These are phyloP conservation scores for Scleroderma bovista DNA, from an alignment of 768 basidiomycete genomes.

Conservation along the genomic window DNA sequence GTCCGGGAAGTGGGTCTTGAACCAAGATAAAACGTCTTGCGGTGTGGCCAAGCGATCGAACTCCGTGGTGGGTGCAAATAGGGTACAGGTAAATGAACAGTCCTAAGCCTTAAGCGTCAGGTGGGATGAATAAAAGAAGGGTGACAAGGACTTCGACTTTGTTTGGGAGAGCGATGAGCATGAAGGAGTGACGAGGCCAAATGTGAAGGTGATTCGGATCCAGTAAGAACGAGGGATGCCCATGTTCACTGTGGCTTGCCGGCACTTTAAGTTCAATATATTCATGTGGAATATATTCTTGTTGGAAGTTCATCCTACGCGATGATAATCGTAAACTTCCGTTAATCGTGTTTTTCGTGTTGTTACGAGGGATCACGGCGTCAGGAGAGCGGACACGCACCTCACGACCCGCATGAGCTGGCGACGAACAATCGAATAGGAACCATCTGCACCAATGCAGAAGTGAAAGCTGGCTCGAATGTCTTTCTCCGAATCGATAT, in stretches of 20 bases:
- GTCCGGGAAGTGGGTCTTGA: conserved; percentile 80
- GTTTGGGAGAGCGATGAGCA: conserved; percentile 98
- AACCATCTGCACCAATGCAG: conserved; percentile 91
- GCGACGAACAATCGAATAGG: conserved; percentile 83
- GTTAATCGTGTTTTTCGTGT: conserved; percentile 2
- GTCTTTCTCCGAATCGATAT: conserved; percentile 39
- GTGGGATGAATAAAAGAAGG: conserved; percentile 17
- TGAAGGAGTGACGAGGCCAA: conserved; percentile 98
- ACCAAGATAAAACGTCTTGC: conserved; percentile 64
- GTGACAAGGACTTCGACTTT: conserved; percentile 50
- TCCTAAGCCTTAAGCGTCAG: conserved; percentile 51
- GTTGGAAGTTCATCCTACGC: conserved; percentile 87
- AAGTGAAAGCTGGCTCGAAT: conserved; percentile 59
- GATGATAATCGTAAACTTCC: conserved; percentile 5
- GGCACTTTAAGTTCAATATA: conserved; percentile 97
- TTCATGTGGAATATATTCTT: conserved; percentile 92
- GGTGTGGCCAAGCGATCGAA: conserved; percentile 61
- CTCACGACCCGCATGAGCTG: conserved; percentile 95
- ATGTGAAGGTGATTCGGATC: conserved; percentile 97
- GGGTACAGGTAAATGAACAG: conserved; percentile 93
- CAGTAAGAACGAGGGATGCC: conserved; percentile 68
- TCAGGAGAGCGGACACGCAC: conserved; percentile 39
- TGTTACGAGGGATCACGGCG: not conserved
- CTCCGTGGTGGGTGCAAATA: conserved; percentile 81
- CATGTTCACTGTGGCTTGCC: conserved; percentile 57